Percentiles rank a stretch among this genome's conserved stretches.
phyloP scores from a whole-genome alignment of 164 flowering plant species.

The Stephania yunnanensis region DNA sequence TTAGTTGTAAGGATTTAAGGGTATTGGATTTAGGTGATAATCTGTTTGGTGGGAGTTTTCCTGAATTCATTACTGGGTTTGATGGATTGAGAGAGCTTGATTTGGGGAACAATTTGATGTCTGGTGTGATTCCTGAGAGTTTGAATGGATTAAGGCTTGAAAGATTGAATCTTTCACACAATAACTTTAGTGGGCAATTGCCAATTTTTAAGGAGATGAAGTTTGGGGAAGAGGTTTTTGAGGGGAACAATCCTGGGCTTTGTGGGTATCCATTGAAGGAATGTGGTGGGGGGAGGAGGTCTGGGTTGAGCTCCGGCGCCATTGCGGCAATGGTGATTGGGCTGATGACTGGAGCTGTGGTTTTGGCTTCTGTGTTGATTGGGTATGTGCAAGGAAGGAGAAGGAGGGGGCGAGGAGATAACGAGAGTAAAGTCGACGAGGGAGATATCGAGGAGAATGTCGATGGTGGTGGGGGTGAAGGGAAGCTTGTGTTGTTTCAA shows the following conservation, averaged over 20 bases:
- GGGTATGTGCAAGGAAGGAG: slow-evolving; percentile 80
- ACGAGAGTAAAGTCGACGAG: slow-evolving; percentile 55
- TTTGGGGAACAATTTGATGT: slow-evolving; percentile 57
- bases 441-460: slow-evolving; percentile 50
- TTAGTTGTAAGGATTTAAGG: slow-evolving; percentile 51
- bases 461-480: slow-evolving; percentile 42
- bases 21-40: slow-evolving; percentile 75
- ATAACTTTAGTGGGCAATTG: slow-evolving; percentile 76
- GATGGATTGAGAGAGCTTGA: slow-evolving; percentile 59
- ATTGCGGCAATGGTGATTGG: slow-evolving; percentile 92
- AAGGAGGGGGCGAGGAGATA: slow-evolving; percentile 42
- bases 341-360: slow-evolving; percentile 77
- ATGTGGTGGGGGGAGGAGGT: slow-evolving; percentile 40
- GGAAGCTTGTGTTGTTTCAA: slow-evolving; percentile 74
- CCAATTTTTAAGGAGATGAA: slow-evolving; percentile 53
- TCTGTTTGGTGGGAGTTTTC: slow-evolving; percentile 61
- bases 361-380: slow-evolving; percentile 69
- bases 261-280: slow-evolving; percentile 66
- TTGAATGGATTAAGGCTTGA: slow-evolving; percentile 44
- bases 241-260: slow-evolving; percentile 64
- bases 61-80: slow-evolving; percentile 60
- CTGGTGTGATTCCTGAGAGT: slow-evolving; percentile 55
- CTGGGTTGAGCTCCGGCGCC: slow-evolving; percentile 72
- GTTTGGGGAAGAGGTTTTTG: slow-evolving; percentile 56
- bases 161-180: slow-evolving; percentile 75